Base-by-base conservation (phyloP, 805 yeast genomes). In the Candida michaelii region DNA sequence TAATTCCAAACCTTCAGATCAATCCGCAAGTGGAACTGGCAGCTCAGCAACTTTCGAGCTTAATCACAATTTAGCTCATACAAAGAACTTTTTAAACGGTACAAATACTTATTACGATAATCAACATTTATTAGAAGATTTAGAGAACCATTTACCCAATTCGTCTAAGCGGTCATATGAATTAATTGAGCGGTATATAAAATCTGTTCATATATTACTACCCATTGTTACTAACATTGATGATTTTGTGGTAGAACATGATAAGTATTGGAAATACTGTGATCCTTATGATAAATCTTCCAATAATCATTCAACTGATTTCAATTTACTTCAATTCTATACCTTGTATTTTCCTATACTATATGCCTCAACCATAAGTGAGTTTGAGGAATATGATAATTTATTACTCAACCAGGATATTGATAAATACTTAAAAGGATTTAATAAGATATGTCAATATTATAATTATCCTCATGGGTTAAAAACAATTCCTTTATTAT, bases 301-400 rank as follows among this genome's bases (percentile, higher is more conserved):
- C 2, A 42, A 48, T 16, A 36, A 44, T 17, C 42, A 54, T 14
- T 47, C 54, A 4, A 58, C 56, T 3, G 66, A 66, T 36, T 55
- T 76, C 42, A 70, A 68, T 43, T 54, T 56, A 30, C 51, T 70
- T 21, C 71, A 74, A 34, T 79, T 79, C 52, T 71, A 73, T 47
- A 66, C 77, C 6, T 55, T 72, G 0, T 63, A 78, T 42, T 76
- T 77, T 49, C 79, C 84, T 0, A 71, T 79, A 2, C 55, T 78
- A 9, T 79, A 78, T 54, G 83, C 83, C 2, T 73, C 83, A 2
- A 71, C 81, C 1, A 77, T 78, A 24, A 76, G 83, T 9, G 79
- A 77, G 50, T 79, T 75, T 53, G 82, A 79, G 52, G 83, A 79
- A 50, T 71, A 69, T 48, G 77, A 77, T 47, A 73, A 77, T 46